Percentiles rank a stretch among this genome's conserved stretches.
phyloP scores from a whole-genome alignment of 768 basidiomycete genomes.

The Calvatia gigantea region DNA sequence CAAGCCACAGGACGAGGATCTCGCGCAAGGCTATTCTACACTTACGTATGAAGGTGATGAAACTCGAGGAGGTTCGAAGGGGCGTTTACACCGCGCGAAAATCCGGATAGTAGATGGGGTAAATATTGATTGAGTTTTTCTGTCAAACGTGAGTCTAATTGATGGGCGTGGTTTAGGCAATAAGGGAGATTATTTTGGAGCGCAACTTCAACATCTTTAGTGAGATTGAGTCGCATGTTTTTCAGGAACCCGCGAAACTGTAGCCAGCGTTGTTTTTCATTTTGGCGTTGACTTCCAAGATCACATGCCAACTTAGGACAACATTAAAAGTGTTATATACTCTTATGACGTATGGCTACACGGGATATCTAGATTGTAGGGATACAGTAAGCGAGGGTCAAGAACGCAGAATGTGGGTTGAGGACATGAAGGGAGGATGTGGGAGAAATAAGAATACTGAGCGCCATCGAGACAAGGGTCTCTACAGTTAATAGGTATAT shows the following conservation, averaged over 20 bases:
- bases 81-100: constrained; percentile 55
- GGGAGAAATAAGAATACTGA: neutral
- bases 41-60: constrained; percentile 73
- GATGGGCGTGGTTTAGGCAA: constrained; percentile 32
- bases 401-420: neutral
- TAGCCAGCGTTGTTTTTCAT: constrained; percentile 10
- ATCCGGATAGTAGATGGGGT: constrained; percentile 51
- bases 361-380: neutral
- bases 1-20: constrained; percentile 31
- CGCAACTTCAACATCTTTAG: constrained; percentile 68
- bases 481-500: constrained; percentile 17
- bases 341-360: neutral
- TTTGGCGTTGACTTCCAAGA: neutral
- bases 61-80: constrained; percentile 54
- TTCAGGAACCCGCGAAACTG: constrained; percentile 26
- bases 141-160: neutral
- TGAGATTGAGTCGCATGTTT: constrained; percentile 39
- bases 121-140: constrained; percentile 19
- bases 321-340: neutral
- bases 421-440: neutral
- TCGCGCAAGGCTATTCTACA: constrained; percentile 38
- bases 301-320: neutral
- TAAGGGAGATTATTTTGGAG: constrained; percentile 47
- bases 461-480: constrained; percentile 11
- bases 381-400: constrained; percentile 2